phyloP scores from a whole-genome alignment of 2,329 filamentous ascomycete species.

The Neurospora crassa region DNA sequence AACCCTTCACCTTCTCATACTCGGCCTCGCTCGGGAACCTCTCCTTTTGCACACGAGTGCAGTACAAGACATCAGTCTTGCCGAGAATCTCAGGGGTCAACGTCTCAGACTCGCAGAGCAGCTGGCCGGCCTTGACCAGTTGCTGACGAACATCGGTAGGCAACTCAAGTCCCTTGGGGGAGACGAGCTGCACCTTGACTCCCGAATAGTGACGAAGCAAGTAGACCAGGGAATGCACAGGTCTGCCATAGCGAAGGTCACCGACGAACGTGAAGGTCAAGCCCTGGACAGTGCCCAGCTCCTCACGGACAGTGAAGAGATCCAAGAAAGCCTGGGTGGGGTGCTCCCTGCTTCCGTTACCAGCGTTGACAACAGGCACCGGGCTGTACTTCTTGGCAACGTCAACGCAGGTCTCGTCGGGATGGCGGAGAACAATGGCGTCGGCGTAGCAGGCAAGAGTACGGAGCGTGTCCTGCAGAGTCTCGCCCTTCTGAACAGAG shows the following conservation, averaged over 20 bases:
- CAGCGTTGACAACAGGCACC: constrained; percentile 92
- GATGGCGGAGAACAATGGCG: constrained; percentile 91
- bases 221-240: constrained; percentile 91
- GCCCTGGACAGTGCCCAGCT: constrained; percentile 89
- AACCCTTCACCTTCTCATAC: constrained; percentile 82
- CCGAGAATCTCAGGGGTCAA: constrained; percentile 82
- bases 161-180: constrained; percentile 68
- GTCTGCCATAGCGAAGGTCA: constrained; percentile 85
- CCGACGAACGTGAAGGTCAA: constrained; percentile 94
- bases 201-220: constrained; percentile 84
- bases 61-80: constrained; percentile 87
- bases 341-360: constrained; percentile 92
- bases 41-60: constrained; percentile 94
- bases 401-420: constrained; percentile 69
- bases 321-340: constrained; percentile 96
- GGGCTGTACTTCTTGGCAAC: constrained; percentile 78
- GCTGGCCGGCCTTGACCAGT: constrained; percentile 64
- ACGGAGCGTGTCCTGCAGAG: constrained; percentile 83
- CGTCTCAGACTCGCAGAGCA: constrained; percentile 64
- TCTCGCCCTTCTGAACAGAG: constrained; percentile 89
- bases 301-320: constrained; percentile 96
- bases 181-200: constrained; percentile 84
- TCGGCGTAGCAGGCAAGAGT: constrained; percentile 93
- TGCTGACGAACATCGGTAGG: constrained; percentile 65
- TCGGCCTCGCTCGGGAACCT: constrained; percentile 72